Evolutionary conservation across 2,329 filamentous ascomycete species (phyloP).

Genomic region (Neonectria ditissima): DNA sequence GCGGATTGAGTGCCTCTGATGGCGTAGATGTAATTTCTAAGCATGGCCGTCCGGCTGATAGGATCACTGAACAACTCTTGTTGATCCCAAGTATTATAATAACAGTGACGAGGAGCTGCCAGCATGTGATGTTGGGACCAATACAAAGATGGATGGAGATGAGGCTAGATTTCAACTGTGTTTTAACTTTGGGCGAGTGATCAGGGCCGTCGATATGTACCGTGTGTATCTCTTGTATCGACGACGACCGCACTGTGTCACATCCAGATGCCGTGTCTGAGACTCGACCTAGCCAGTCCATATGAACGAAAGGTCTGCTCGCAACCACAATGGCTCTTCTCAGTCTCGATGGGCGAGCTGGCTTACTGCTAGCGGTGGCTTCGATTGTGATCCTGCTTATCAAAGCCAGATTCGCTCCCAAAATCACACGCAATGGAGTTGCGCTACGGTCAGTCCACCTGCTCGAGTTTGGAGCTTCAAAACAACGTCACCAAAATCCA

Average conservation of each 20-base stretch:
- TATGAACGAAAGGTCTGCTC: neutral
- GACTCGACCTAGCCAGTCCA: neutral
- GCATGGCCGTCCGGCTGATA: neutral
- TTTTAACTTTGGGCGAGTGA: neutral
- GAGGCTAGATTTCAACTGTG: too few relatives aligned
- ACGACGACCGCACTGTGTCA: neutral
- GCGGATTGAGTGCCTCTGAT: conserved; percentile 6
- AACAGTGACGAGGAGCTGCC: too few relatives aligned
- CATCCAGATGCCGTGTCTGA: neutral
- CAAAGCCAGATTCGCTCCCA: conserved; percentile 13
- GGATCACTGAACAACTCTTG: neutral
- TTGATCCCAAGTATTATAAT: neutral
- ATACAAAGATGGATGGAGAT: conserved; percentile 1
- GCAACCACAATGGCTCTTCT: conserved; percentile 33
- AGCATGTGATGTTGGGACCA: too few relatives aligned
- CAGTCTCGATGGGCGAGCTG: conserved; percentile 13
- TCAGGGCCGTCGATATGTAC: neutral
- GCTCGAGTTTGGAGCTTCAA: neutral
- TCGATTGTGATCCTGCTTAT: conserved; percentile 1
- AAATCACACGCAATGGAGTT: conserved; percentile 37
- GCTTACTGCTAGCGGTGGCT: neutral
- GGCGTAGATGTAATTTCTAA: conserved; percentile 2
- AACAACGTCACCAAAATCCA: neutral
- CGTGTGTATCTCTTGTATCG: neutral
- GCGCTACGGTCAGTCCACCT: conserved; percentile 31